These are phyloP conservation scores for Schwanniomyces etchellsii DNA, from an alignment of 1,139 yeast genomes.

Conservation along the genomic window DNA sequence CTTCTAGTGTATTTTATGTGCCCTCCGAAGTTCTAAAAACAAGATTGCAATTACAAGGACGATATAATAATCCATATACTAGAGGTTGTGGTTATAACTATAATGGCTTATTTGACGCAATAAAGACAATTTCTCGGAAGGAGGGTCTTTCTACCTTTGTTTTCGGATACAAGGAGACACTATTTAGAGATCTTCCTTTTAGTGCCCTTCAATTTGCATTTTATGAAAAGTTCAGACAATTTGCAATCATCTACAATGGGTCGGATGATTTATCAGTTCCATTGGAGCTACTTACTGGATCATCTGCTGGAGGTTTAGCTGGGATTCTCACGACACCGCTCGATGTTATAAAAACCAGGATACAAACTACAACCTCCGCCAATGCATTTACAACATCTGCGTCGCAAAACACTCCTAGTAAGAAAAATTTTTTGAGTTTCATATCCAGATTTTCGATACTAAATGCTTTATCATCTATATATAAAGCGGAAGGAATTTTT, in stretches of 20 bases:
- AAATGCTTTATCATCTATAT: slow-evolving; percentile 61
- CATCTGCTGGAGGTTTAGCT: slow-evolving; percentile 94
- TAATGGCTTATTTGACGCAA: slow-evolving; percentile 63
- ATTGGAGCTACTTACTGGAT: slow-evolving; percentile 79
- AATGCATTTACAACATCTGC: not conserved
- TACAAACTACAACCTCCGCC: slow-evolving; percentile 57
- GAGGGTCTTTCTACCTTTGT: slow-evolving; percentile 80
- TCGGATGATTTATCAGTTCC: slow-evolving; percentile 49
- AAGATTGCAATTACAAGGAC: slow-evolving; percentile 86
- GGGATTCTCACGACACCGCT: slow-evolving; percentile 79
- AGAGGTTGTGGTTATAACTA: slow-evolving; percentile 80
- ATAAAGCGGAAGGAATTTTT: slow-evolving; percentile 64
- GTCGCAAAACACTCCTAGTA: slow-evolving; percentile 2
- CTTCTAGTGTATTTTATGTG: slow-evolving; percentile 88
- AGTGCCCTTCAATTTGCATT: slow-evolving; percentile 95
- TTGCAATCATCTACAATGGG: slow-evolving; percentile 45
- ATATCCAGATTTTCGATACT: slow-evolving; percentile 42
- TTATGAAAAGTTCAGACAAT: slow-evolving; percentile 74
- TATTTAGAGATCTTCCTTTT: slow-evolving; percentile 87
- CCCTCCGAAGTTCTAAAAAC: slow-evolving; percentile 97
- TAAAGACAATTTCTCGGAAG: slow-evolving; percentile 49
- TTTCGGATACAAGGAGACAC: slow-evolving; percentile 90
- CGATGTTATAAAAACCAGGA: slow-evolving; percentile 90
- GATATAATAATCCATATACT: slow-evolving; percentile 72
- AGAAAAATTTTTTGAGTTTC: slow-evolving; percentile 6